Evolutionary conservation across 495 filamentous ascomycete genomes (phyloP), one percentile per base, ranked within the genome.

Genomic region (Penicillium egyptiacum): DNA sequence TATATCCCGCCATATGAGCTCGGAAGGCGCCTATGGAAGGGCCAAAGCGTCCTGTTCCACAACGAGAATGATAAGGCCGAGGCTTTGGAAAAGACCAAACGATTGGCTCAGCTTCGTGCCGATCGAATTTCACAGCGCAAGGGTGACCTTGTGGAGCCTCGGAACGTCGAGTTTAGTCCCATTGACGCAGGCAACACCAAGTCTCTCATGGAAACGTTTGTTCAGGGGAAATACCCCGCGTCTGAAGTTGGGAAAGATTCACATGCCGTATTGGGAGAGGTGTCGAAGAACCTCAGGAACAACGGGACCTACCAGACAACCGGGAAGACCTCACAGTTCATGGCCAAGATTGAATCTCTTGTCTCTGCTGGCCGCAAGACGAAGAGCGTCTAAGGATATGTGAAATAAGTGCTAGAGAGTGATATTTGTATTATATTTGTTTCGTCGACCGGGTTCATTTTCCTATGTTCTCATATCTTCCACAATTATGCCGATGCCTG

Each of bases 121-220:
- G 81, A 74, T 58, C 65, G 62, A 65, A 80, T 71, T 64, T 75
- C 64, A 5, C 74, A 75, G 55, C 56, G 64, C 25, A 72, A 70
- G 59, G 76, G 72, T 48, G 71, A 77, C 12, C 56, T 73, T 25
- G 67, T 78, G 25, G 67, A 75, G 40, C 65, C 77, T n/a, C 53
- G 61, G 12, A 57, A 62, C 2, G 37, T 79, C 33, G 64, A 59
- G 9, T 68, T 83, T 47, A 60, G 61, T 39, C 67, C 72, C 10
- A 74, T 90, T 25, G 77, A 83, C 58, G 68, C 72, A 14, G 78
- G 90, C 50, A 73, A 91, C 31, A 76, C 75, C 31, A 79, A 81
- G 51, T 77, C 78, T 5, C 71, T 97, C 16, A 84, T 97, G 63
- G 76, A 89, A 61, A 79, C 86, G 41, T 75, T 96, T 50, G 93